These are phyloP conservation scores for Trametes cingulata DNA, from an alignment of 768 basidiomycete genomes.

Conservation along the genomic window DNA sequence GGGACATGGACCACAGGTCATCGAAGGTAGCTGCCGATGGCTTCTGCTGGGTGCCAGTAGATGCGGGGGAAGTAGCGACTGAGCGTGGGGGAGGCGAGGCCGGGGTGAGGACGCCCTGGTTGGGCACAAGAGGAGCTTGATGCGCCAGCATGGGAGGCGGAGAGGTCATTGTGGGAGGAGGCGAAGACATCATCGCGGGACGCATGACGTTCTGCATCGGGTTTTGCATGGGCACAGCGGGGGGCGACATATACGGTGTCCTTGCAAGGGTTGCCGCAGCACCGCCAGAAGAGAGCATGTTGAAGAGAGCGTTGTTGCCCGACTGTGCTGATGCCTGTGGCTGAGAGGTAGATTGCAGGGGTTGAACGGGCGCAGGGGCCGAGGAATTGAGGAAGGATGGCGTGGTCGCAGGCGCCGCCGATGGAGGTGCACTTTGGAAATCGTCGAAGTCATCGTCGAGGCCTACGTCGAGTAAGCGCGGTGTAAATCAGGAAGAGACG, in stretches of 20 bases:
- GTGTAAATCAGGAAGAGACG: not conserved
- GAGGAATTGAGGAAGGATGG: slow-evolving; percentile 13
- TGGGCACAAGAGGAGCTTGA: slow-evolving; percentile 11
- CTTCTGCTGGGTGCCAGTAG: slow-evolving; percentile 31
- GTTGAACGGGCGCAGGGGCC: not conserved
- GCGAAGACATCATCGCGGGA: slow-evolving; percentile 9
- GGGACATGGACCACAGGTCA: slow-evolving; percentile 84
- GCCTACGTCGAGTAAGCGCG: not conserved
- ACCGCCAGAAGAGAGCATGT: slow-evolving; percentile 11
- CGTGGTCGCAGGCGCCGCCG: slow-evolving; percentile 19
- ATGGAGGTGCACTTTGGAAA: slow-evolving; percentile 73
- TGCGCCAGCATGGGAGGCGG: slow-evolving; percentile 5
- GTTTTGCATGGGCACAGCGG: slow-evolving; percentile 22
- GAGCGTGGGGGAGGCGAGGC: slow-evolving; percentile 32
- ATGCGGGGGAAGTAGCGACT: slow-evolving; percentile 20
- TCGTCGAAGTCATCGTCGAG: slow-evolving; percentile 84
- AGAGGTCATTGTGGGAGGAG: slow-evolving; percentile 14
- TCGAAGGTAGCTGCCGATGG: slow-evolving; percentile 60
- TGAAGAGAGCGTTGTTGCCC: slow-evolving; percentile 19
- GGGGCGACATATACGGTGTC: slow-evolving; percentile 22
- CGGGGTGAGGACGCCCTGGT: slow-evolving; percentile 21
- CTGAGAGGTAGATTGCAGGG: slow-evolving; percentile 4
- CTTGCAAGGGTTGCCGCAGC: not conserved
- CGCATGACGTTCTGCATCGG: slow-evolving; percentile 17
- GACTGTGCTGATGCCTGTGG: slow-evolving; percentile 3